Base-by-base conservation (phyloP, 2,329 filamentous ascomycete genomes). In the Didymella lethalis region DNA sequence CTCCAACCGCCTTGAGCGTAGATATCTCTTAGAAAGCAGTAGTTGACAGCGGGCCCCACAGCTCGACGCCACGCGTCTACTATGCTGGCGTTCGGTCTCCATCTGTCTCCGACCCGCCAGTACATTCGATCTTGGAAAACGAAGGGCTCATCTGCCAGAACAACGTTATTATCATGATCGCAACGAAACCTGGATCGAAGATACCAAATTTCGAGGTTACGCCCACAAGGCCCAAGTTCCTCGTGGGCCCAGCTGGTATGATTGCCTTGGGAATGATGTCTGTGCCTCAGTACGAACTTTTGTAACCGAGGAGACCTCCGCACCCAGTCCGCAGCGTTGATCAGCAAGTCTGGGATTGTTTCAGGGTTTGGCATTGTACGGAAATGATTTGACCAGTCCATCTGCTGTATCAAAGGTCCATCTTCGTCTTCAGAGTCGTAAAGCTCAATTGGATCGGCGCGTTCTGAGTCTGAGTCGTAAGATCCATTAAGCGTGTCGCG, bases 61-160 rank as follows among this genome's bases (percentile, higher is more conserved):
- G 40, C 20, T 1, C 7, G 8, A 12, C 29, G 49, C 40, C 49
- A 45, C 1, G 40, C 28, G 2, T 44, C 18, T 1, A 52, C 14
- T 16, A 36, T 31, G 6, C 4, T 10, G 12, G 18, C 4, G 12
- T 34, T 29, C 25, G 49, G 40, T 12, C 40, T 29, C 49, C 49
- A 52, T 36, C 40, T 44, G 4, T 52, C 14, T 3, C 49, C 49
- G 2, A 52, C 48, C 16, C 48, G 49, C 49, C 49, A 44, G 20
- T 52, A 52, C 18, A 45, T 45, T 11, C 49, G 11, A 20, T 52
- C 40, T 25, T 1, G 14, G 2, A 8, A 23, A 4, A 14, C 3
- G n/a, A 46, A 38, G 12, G 31, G 23, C 25, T 38, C 23, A 18
- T 53, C 50, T 14, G 31, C n/a, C 7, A 31, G 40, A 25, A 36